These are phyloP conservation scores for Taphrina deformans DNA, from an alignment of 1,139 yeast genomes.

Conservation along the genomic window DNA sequence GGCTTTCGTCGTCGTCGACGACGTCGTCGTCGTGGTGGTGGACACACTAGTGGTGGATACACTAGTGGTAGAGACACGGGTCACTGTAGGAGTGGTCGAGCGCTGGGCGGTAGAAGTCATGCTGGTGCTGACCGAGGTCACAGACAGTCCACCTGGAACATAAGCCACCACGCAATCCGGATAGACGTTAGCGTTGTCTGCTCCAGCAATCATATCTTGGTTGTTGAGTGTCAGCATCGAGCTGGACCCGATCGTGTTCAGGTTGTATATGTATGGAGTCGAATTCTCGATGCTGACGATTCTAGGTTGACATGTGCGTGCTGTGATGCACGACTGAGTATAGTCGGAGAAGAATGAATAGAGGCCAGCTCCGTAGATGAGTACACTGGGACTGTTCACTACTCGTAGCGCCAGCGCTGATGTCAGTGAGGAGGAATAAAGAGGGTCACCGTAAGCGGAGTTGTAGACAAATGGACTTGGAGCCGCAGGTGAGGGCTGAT, in stretches of 20 bases:
- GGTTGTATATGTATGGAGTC: slow-evolving; percentile 19
- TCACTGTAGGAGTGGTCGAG: background rate
- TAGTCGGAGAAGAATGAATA: slow-evolving; percentile 23
- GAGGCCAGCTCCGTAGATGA: slow-evolving; percentile 4
- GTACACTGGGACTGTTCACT: slow-evolving; percentile 8
- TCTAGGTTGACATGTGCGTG: slow-evolving; percentile 5
- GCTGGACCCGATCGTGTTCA: slow-evolving; percentile 15
- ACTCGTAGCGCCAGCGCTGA: slow-evolving; percentile 15
- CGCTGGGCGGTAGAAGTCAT: background rate
- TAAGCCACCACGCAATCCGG: slow-evolving; percentile 6
- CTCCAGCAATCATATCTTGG: background rate
- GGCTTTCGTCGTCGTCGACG: background rate
- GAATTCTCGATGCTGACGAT: slow-evolving; percentile 19
- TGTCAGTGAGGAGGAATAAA: slow-evolving; percentile 24
- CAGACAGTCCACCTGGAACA: slow-evolving; percentile 2
- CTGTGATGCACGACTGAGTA: slow-evolving; percentile 3
- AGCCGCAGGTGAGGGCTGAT: slow-evolving; percentile 35
- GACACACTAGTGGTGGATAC: background rate
- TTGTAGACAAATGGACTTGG: slow-evolving; percentile 33
- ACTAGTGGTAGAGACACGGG: slow-evolving; percentile 5
- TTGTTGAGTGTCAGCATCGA: slow-evolving; percentile 11
- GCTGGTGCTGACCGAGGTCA: background rate
- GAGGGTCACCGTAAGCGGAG: slow-evolving; percentile 32
- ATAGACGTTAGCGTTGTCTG: background rate
- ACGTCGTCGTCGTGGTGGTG: background rate